Base-by-base conservation (phyloP, 805 yeast genomes). In the Yarrowia deformans region DNA sequence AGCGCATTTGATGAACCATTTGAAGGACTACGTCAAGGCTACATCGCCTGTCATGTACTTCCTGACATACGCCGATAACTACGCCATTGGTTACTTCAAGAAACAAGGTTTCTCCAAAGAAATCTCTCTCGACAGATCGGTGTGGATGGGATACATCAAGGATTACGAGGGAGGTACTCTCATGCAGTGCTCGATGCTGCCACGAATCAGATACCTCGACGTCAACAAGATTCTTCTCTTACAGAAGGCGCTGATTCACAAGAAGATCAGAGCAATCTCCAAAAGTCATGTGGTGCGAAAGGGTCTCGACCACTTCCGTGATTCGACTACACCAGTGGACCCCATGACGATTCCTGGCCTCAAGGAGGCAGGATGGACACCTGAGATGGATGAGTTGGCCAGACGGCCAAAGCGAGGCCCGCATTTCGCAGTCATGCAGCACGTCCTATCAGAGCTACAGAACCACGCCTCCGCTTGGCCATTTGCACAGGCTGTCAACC, bases 401-500 rank as follows among this genome's bases (percentile, higher is more conserved):
- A 94, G 96, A 75, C 86, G 92, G 75, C 98, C 99, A 1, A 92
- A 93, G 77, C 83, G 97, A 69, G 91, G 96, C 1, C 97, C 98
- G 10, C 98, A 95, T 80, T 91, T 91, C 80, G 95, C 95, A 55
- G 90, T 90, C 71, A 93, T 95, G 97, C 91, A 91, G 74, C 92
- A 92, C 69, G 79, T 95, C 18, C 83, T 95, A 50, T 87, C 92
- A 8, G 99, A 95, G 75, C 78, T 95, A 81, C 95, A 91, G 75
- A 92, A 91, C 76, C 97, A 95, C 79, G 96, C 98, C 0, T 91
- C 97, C 4, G 94, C 98, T 35, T 95, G 99, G 99, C 99, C 99
- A 46, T 95, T 95, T 79, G 87, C 93, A 56, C 90, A 88, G 69
- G 97, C 99, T 2, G 99, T 95, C 14, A 91, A 90, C 77, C 88